phyloP scores from a whole-genome alignment of 257 asterid species.

The Ophiorrhiza pumila region DNA sequence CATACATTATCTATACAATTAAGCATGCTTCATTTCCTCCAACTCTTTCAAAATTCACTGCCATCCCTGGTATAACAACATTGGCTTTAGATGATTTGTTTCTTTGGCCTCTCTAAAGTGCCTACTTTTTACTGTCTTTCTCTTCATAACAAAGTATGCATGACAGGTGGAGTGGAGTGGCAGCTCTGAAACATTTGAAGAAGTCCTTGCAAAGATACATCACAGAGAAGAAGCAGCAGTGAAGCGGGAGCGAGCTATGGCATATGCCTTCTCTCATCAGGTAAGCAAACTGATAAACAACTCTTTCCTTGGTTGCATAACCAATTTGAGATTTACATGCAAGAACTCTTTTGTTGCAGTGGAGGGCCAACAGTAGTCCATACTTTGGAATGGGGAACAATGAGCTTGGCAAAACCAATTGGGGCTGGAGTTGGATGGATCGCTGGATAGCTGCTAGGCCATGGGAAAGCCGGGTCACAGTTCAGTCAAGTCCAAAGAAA shows the following conservation, averaged over 20 bases:
- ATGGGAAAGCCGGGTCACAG: conserved; percentile 77
- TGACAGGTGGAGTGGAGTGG: conserved; percentile 88
- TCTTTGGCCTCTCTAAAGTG: not conserved
- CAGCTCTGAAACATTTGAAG: conserved; percentile 68
- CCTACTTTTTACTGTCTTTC: not conserved
- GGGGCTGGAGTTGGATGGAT: conserved; percentile 99
- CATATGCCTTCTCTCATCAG: conserved; percentile 94
- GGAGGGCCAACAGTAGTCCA: conserved; percentile 73
- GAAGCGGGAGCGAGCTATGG: conserved; percentile 88
- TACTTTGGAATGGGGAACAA: conserved; percentile 46
- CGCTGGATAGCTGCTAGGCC: conserved; percentile 97
- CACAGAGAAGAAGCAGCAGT: conserved; percentile 89
- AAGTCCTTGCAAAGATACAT: conserved; percentile 78
- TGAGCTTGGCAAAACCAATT: conserved; percentile 57
- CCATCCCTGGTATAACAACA: not conserved
- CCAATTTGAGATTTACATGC: not conserved
- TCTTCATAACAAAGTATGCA: conserved; percentile 12
- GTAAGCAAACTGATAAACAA: conserved; percentile 26
- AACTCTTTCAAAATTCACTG: not conserved
- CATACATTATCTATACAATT: not conserved
- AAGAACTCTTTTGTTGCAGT: conserved; percentile 41
- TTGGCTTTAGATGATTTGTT: not conserved
- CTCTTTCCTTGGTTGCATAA: not conserved
- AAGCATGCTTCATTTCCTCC: not conserved
- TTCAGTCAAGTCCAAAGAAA: conserved; percentile 51